Percentiles rank a stretch among this genome's conserved stretches.
These are phyloP conservation scores for Fusarium sp. DNA, from an alignment of 2,329 filamentous ascomycete genomes.

Conservation along the genomic window DNA sequence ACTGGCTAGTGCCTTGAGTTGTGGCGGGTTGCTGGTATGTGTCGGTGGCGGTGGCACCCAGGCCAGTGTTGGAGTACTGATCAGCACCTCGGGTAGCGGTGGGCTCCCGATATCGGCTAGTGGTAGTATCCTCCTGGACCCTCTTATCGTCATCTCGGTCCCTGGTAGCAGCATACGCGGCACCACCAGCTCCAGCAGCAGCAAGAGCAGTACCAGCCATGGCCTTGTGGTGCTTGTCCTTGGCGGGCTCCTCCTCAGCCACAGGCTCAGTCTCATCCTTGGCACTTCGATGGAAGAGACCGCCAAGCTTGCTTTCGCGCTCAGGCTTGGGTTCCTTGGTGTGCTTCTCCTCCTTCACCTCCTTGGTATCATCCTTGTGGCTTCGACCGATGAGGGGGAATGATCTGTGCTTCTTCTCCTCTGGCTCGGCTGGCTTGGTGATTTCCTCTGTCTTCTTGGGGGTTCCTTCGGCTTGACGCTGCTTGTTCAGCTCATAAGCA, in stretches of 20 bases:
- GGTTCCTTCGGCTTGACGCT: background rate
- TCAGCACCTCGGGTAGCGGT: background rate
- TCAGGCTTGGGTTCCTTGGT: constrained; percentile 9
- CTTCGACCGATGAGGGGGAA: constrained; percentile 28
- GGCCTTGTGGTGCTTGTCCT: constrained; percentile 12
- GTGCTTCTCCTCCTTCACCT: constrained; percentile 24
- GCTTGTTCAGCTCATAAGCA: constrained; percentile 4
- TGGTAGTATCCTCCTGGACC: background rate
- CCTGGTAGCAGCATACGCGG: constrained; percentile 17
- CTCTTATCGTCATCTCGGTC: constrained; percentile 14
- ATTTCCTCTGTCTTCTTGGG: background rate
- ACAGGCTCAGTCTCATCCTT: constrained; percentile 11
- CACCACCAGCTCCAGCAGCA: constrained; percentile 30
- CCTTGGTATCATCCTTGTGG: constrained; percentile 12
- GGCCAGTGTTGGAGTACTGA: background rate
- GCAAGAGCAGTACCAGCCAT: constrained; percentile 26
- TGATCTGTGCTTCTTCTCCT: constrained; percentile 25
- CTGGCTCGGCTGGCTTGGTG: background rate
- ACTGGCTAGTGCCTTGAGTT: background rate
- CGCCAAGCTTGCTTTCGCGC: constrained; percentile 12
- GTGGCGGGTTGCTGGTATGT: background rate
- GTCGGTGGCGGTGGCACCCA: background rate
- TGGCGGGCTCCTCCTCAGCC: background rate
- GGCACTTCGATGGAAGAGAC: constrained; percentile 22
- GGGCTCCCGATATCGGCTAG: background rate